Conservation (phyloP, 108 stramenopile species). For the Cyclotella atomus region DNA sequence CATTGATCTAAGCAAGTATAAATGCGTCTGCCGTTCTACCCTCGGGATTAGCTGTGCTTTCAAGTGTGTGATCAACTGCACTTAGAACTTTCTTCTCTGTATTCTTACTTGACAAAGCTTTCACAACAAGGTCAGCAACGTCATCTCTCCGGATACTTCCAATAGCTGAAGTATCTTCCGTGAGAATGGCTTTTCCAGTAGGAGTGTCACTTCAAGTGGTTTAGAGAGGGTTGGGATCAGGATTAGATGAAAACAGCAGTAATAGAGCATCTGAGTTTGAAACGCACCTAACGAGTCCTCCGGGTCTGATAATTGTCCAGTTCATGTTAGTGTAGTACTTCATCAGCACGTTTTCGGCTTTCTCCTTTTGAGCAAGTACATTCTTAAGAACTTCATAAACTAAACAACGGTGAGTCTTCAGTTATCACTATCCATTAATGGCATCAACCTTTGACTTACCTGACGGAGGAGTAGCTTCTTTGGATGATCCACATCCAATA, state of each 20-base stretch:
- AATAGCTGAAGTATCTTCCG: conserved; percentile 84
- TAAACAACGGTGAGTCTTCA: too few relatives aligned
- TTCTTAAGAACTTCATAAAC: conserved; percentile 86
- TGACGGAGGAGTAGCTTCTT: conserved; percentile 82
- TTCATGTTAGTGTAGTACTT: conserved; percentile 95
- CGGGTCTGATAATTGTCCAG: conserved; percentile 97
- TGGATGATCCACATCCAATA: conserved; percentile 90
- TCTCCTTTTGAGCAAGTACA: conserved; percentile 57
- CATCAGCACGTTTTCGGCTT: conserved; percentile 77
- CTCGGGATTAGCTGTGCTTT: conserved; percentile 52
- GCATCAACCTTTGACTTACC: neutral
- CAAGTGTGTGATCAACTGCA: conserved; percentile 79
- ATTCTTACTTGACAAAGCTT: conserved; percentile 63
- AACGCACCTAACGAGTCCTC: conserved; percentile 62
- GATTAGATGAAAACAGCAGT: neutral
- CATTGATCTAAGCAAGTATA: conserved; percentile 29
- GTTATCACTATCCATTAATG: neutral
- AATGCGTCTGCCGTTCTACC: conserved; percentile 61
- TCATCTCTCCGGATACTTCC: conserved; percentile 93
- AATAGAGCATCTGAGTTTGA: too few relatives aligned
- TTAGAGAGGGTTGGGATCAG: neutral
- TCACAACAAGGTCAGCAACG: conserved; percentile 82
- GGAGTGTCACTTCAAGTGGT: conserved; percentile 47
- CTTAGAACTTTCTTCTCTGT: conserved; percentile 76
- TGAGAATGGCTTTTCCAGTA: conserved; percentile 88